phyloP scores from a whole-genome alignment of 1,139 yeast species.

The Yamadazyma conglobata region DNA sequence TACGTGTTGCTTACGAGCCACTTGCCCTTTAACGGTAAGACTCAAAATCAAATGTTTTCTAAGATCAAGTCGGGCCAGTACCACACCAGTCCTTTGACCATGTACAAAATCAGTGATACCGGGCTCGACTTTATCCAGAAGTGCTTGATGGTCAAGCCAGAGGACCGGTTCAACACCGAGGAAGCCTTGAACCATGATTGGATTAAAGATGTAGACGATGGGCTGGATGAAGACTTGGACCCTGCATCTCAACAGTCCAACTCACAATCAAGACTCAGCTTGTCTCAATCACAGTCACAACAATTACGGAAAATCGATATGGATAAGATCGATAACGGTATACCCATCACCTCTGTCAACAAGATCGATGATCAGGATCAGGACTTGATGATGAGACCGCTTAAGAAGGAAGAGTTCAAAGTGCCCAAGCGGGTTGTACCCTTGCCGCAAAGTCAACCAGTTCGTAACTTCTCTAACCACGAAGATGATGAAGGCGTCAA shows the following conservation, averaged over 20 bases:
- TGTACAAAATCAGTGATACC: constrained; percentile 57
- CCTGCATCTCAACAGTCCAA: constrained; percentile 5
- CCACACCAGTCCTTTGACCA: constrained; percentile 73
- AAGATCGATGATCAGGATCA: constrained; percentile 40
- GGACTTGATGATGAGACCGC: constrained; percentile 45
- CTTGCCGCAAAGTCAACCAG: constrained; percentile 39
- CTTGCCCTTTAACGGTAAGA: constrained; percentile 88
- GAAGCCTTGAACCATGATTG: constrained; percentile 73
- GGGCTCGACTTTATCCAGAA: constrained; percentile 69
- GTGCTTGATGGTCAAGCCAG: constrained; percentile 73
- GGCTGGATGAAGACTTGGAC: constrained; percentile 12
- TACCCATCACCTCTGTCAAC: constrained; percentile 38
- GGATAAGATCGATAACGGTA: constrained; percentile 31
- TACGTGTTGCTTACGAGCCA: constrained; percentile 90
- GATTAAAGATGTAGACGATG: constrained; percentile 38
- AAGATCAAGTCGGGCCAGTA: constrained; percentile 76
- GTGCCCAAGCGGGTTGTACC: constrained; percentile 44
- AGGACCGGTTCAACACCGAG: constrained; percentile 63
- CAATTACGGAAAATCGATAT: constrained; percentile 48
- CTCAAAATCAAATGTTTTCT: constrained; percentile 79
- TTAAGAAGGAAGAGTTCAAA: constrained; percentile 38
- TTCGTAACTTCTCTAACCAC: constrained; percentile 8
- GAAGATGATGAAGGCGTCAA: constrained; percentile 1
- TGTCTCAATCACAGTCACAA: constrained; percentile 71
- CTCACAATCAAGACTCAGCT: constrained; percentile 38